phyloP scores from a whole-genome alignment of 805 yeast genomes.

The Grigorovia transvaalensis region DNA sequence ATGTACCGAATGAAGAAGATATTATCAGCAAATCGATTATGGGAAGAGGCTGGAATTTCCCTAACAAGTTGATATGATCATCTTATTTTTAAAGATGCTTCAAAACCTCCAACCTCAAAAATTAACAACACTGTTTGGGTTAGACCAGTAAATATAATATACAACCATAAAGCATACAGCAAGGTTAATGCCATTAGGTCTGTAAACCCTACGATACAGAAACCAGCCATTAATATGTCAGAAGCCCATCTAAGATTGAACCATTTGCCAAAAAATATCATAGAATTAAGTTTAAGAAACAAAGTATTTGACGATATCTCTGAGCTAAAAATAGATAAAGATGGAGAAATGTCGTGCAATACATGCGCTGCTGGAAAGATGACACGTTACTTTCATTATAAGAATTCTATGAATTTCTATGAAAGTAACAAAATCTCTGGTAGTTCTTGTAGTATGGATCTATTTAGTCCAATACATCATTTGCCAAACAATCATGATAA shows the following conservation, averaged over 20 bases:
- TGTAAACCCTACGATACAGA: not conserved
- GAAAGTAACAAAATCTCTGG: not conserved
- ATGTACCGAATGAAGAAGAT: conserved; percentile 2
- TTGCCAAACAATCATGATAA: not conserved
- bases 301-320: not conserved
- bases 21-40: conserved; percentile 1
- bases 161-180: too few species aligned
- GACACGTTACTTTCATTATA: conserved; percentile 3
- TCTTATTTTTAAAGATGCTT: not conserved
- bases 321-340: not conserved
- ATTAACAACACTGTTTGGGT: conserved; percentile 1
- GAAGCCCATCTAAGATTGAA: not conserved
- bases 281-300: not conserved
- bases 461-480: conserved; percentile 4
- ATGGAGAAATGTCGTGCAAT: not conserved
- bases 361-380: conserved; percentile 2
- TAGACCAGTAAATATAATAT: not conserved
- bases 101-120: not conserved
- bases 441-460: conserved; percentile 4
- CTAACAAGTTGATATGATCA: not conserved
- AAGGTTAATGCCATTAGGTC: not conserved
- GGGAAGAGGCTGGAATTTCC: not conserved
- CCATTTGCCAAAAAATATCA: not conserved
- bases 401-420: conserved; percentile 4
- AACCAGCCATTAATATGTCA: not conserved